phyloP scores from a whole-genome alignment of 208 protist species.

The Leishmania turanica region DNA sequence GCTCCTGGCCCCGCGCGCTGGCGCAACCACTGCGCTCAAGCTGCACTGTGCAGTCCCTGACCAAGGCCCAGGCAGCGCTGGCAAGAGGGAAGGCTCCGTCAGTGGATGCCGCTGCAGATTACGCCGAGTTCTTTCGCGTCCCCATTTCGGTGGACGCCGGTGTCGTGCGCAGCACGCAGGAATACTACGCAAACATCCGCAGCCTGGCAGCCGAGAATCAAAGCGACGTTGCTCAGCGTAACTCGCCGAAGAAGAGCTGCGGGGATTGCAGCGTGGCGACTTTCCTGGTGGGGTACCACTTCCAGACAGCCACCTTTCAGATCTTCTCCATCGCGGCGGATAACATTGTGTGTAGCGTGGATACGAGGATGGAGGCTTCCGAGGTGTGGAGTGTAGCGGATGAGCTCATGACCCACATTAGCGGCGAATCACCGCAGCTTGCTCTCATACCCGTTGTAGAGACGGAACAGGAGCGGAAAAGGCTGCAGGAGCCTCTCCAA shows the following conservation, averaged over 20 bases:
- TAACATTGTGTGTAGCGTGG: slow-evolving; percentile 31
- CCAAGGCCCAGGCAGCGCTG: slow-evolving; percentile 52
- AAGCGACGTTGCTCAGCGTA: slow-evolving; percentile 15
- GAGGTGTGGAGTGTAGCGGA: slow-evolving; percentile 54
- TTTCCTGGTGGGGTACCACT: slow-evolving; percentile 51
- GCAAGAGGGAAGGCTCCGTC: slow-evolving; percentile 28
- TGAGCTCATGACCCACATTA: slow-evolving; percentile 59
- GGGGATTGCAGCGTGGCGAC: slow-evolving; percentile 32
- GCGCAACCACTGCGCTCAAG: slow-evolving; percentile 7
- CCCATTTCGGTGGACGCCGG: slow-evolving; percentile 32
- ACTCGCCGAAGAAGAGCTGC: slow-evolving; percentile 22
- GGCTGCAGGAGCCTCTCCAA: slow-evolving; percentile 35
- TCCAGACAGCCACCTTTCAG: slow-evolving; percentile 19
- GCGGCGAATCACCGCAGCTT: slow-evolving; percentile 34
- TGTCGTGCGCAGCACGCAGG: slow-evolving; percentile 32
- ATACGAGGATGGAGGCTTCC: neutral
- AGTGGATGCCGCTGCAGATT: slow-evolving; percentile 36
- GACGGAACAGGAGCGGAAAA: slow-evolving; percentile 38
- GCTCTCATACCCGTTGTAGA: slow-evolving; percentile 67
- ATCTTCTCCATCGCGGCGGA: slow-evolving; percentile 58
- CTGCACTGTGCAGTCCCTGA: slow-evolving; percentile 39
- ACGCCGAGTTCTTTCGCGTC: slow-evolving; percentile 55
- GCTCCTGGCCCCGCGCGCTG: slow-evolving; percentile 1
- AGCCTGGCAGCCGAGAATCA: slow-evolving; percentile 28
- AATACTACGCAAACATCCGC: slow-evolving; percentile 33